A percentile compares a stretch with the other conserved stretches of the same genome.
Evolutionary conservation across 2,329 filamentous ascomycete species (phyloP).

Genomic region (Exophiala sp.): DNA sequence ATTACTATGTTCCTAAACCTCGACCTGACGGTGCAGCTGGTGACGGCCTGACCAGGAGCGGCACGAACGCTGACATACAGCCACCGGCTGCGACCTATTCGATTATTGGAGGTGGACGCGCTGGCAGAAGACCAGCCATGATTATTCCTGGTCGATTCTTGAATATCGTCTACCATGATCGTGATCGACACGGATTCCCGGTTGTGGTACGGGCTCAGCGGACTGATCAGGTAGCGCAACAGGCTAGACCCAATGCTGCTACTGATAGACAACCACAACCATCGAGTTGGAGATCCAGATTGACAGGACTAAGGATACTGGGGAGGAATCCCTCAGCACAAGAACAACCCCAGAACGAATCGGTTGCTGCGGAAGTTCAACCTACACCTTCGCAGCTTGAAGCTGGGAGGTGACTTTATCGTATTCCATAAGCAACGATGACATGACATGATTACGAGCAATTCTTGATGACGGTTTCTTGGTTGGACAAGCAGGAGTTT

Average conservation of each 20-base stretch:
- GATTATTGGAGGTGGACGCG: conserved; percentile 35
- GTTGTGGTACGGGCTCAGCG: conserved; percentile 22
- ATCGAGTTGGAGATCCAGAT: conserved; percentile 10
- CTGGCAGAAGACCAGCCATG: conserved; percentile 36
- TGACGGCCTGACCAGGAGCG: conserved; percentile 27
- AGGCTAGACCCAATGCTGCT: conserved; percentile 2
- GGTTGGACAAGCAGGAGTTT: background rate
- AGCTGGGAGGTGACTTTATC: conserved; percentile 19
- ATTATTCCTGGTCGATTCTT: conserved; percentile 38
- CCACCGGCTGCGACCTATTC: conserved; percentile 28
- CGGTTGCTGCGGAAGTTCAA: conserved; percentile 10
- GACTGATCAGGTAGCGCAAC: conserved; percentile 13
- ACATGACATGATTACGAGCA: conserved; percentile 18
- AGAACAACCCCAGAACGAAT: background rate
- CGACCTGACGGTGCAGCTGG: conserved; percentile 55
- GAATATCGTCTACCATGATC: conserved; percentile 30
- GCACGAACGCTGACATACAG: conserved; percentile 11
- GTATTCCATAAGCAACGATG: conserved; percentile 13
- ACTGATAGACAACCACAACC: background rate
- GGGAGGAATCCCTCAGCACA: conserved; percentile 8
- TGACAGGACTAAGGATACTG: conserved; percentile 11
- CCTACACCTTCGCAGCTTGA: conserved; percentile 24
- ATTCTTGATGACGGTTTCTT: conserved; percentile 1
- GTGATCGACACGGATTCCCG: conserved; percentile 28
- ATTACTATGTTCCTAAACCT: conserved; percentile 94